Percentiles rank a stretch among this genome's conserved stretches.
These are phyloP conservation scores for Dendryphion nanum DNA, from an alignment of 2,329 filamentous ascomycete species.

Conservation along the genomic window DNA sequence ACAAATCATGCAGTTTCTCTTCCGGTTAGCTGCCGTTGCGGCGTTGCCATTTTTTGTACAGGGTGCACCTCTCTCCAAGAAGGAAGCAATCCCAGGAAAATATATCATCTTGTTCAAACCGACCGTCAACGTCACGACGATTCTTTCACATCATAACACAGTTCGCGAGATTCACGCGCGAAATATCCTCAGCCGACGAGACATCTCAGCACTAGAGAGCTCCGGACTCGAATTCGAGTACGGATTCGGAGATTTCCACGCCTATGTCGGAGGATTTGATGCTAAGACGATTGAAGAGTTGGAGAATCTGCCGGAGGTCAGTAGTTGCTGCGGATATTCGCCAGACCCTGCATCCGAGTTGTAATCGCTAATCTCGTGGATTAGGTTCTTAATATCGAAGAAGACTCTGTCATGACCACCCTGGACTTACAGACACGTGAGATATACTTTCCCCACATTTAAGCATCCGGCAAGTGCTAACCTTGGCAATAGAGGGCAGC, in stretches of 20 bases:
- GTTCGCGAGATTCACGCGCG: slow-evolving; percentile 30
- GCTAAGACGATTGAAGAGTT: slow-evolving; percentile 28
- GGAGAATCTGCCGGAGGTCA: slow-evolving; percentile 25
- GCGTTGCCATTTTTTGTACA: slow-evolving; percentile 20
- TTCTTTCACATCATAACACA: slow-evolving; percentile 23
- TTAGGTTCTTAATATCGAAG: slow-evolving; percentile 25
- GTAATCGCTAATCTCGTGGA: slow-evolving; percentile 3
- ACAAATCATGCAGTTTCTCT: slow-evolving; percentile 26
- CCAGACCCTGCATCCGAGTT: not conserved
- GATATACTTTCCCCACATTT: slow-evolving; percentile 5
- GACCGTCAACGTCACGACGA: slow-evolving; percentile 21
- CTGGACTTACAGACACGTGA: slow-evolving; percentile 19
- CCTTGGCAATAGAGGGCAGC: slow-evolving; percentile 9
- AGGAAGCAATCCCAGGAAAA: slow-evolving; percentile 36
- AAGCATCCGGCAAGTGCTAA: slow-evolving; percentile 8
- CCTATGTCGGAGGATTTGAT: slow-evolving; percentile 32
- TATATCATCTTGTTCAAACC: slow-evolving; percentile 46
- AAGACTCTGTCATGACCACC: slow-evolving; percentile 27
- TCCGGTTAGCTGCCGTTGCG: slow-evolving; percentile 21
- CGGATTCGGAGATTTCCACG: slow-evolving; percentile 28
- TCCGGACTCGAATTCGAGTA: slow-evolving; percentile 29
- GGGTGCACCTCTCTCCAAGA: slow-evolving; percentile 18
- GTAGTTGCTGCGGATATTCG: slow-evolving; percentile 1
- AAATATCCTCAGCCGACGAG: slow-evolving; percentile 21
- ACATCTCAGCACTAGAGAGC: slow-evolving; percentile 6